Evolutionary conservation across 2,329 filamentous ascomycete genomes (phyloP).

Genomic region (Hypoxylon sp.): DNA sequence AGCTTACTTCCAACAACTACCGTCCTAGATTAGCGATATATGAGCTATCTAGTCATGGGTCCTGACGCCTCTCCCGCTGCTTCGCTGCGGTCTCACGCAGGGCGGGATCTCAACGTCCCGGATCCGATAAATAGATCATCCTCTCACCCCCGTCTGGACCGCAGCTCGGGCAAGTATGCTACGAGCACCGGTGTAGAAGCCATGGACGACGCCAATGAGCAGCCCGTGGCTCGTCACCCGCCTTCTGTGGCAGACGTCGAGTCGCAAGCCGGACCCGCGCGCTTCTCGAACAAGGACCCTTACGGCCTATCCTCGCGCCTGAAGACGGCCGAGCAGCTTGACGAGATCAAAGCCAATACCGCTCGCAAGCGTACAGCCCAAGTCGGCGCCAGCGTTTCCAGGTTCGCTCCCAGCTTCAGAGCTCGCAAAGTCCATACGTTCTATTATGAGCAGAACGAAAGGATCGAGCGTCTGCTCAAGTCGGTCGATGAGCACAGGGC

Average conservation of each 20-base stretch:
- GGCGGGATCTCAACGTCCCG: slow-evolving; percentile 34
- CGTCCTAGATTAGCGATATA: slow-evolving; percentile 13
- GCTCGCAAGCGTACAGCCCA: slow-evolving; percentile 71
- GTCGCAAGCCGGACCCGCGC: slow-evolving; percentile 41
- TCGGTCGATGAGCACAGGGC: slow-evolving; percentile 89
- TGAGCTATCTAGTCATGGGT: slow-evolving; percentile 49
- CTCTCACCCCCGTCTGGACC: slow-evolving; percentile 27
- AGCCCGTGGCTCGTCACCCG: slow-evolving; percentile 54
- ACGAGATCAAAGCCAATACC: slow-evolving; percentile 80
- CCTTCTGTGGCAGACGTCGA: slow-evolving; percentile 55
- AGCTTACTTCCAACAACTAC: slow-evolving; percentile 6
- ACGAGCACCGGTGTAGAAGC: slow-evolving; percentile 58
- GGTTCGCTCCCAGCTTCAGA: slow-evolving; percentile 38
- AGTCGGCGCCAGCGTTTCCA: slow-evolving; percentile 24
- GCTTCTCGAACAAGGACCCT: slow-evolving; percentile 74
- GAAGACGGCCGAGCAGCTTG: slow-evolving; percentile 80
- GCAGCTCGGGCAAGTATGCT: slow-evolving; percentile 41
- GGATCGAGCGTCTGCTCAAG: slow-evolving; percentile 90
- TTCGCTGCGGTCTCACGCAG: slow-evolving; percentile 54
- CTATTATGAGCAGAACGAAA: slow-evolving; percentile 91
- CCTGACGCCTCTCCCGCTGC: slow-evolving; percentile 52
- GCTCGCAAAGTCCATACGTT: slow-evolving; percentile 75
- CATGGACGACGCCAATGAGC: slow-evolving; percentile 44
- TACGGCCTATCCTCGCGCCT: slow-evolving; percentile 79
- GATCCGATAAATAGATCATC: slow-evolving; percentile 38